Percentiles rank a stretch among this genome's conserved stretches.
Evolutionary conservation across 257 asterid genomes (phyloP).

Genomic region (Gynochthodes officinalis): DNA sequence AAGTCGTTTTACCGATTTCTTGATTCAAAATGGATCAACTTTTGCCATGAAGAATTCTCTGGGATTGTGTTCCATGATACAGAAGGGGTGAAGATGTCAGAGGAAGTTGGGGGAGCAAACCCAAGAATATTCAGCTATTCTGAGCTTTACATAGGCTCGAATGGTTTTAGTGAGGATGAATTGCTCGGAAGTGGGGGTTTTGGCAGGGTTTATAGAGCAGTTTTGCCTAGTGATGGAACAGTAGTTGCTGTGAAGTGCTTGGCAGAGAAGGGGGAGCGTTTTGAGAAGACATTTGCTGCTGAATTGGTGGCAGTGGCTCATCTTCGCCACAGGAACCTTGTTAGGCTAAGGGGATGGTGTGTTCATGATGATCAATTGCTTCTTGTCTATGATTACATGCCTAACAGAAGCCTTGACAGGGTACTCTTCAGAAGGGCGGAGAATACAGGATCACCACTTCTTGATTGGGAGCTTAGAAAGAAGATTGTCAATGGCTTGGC

Average conservation of each 20-base stretch:
- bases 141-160: conserved; percentile 79
- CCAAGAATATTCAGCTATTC: conserved; percentile 82
- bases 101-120: conserved; percentile 43
- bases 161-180: conserved; percentile 52
- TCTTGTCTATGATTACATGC: conserved; percentile 96
- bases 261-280: conserved; percentile 65
- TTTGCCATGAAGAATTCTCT: conserved; percentile 37
- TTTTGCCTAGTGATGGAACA: conserved; percentile 84
- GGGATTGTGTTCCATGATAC: conserved; percentile 53
- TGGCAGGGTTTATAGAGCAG: conserved; percentile 72
- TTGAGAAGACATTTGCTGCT: conserved; percentile 88
- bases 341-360: conserved; percentile 88
- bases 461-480: conserved; percentile 57
- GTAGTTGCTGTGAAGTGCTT: conserved; percentile 84
- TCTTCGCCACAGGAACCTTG: conserved; percentile 97
- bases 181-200: conserved; percentile 89
- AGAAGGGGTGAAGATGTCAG: conserved; percentile 61
- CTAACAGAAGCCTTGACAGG: conserved; percentile 85
- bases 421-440: conserved; percentile 45
- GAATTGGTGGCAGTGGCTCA: conserved; percentile 93
- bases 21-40: conserved; percentile 38
- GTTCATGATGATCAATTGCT: conserved; percentile 61
- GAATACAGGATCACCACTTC: conserved; percentile 17
- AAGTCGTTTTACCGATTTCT: conserved; percentile 33
- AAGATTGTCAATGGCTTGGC: conserved; percentile 68